phyloP scores from a whole-genome alignment of 2,329 filamentous ascomycete genomes.

The Talaromyces amestolkiae region DNA sequence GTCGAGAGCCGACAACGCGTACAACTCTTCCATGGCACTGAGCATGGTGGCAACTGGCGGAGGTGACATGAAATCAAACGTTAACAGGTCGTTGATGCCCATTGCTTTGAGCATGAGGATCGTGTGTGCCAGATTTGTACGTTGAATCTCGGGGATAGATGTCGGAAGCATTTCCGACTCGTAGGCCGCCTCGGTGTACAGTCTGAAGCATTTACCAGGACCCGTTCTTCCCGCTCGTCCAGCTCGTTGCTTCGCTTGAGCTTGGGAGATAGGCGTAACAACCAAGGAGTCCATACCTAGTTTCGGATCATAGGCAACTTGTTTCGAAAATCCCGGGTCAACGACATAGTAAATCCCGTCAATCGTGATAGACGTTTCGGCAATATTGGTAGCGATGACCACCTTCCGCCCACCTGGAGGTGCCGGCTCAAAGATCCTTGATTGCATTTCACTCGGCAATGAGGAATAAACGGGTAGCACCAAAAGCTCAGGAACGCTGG shows the following conservation, averaged over 20 bases:
- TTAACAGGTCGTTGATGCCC: slow-evolving; percentile 95
- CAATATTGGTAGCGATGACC: slow-evolving; percentile 97
- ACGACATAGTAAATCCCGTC: slow-evolving; percentile 97
- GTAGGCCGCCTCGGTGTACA: slow-evolving; percentile 94
- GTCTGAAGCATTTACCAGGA: slow-evolving; percentile 89
- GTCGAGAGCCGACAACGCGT: slow-evolving; percentile 85
- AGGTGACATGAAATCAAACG: slow-evolving; percentile 99
- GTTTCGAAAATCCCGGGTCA: slow-evolving; percentile 95
- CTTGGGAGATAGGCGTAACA: slow-evolving; percentile 93
- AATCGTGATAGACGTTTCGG: slow-evolving; percentile 96
- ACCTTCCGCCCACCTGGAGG: slow-evolving; percentile 85
- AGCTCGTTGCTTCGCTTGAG: slow-evolving; percentile 90
- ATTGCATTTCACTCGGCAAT: slow-evolving; percentile 89
- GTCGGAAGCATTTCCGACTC: slow-evolving; percentile 97
- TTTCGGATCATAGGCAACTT: slow-evolving; percentile 95
- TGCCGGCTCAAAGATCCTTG: slow-evolving; percentile 88
- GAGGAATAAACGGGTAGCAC: slow-evolving; percentile 96
- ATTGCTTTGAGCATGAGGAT: slow-evolving; percentile 98
- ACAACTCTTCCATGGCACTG: slow-evolving; percentile 90
- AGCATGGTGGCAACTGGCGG: slow-evolving; percentile 98
- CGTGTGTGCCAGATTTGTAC: slow-evolving; percentile 86
- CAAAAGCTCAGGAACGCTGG: slow-evolving; percentile 84
- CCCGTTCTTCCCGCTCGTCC: slow-evolving; percentile 92
- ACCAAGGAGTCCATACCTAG: slow-evolving; percentile 96
- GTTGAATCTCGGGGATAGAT: slow-evolving; percentile 92